Percentiles rank a stretch among this genome's conserved stretches.
These are phyloP conservation scores for Auricularia sp. DNA, from an alignment of 768 basidiomycete species.

Conservation along the genomic window DNA sequence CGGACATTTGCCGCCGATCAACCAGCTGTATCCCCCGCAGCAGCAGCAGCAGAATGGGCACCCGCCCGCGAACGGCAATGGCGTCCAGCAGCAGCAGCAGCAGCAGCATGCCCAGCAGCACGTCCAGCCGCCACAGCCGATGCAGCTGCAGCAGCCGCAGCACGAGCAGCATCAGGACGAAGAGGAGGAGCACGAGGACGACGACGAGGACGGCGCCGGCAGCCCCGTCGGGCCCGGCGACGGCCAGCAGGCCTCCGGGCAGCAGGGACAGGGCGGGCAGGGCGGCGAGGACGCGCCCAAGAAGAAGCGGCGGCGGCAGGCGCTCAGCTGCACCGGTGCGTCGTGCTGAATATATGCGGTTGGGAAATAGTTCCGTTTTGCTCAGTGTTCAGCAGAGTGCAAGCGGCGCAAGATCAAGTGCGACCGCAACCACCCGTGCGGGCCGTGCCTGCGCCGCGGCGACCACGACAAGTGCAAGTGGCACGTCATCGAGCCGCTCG, in stretches of 20 bases:
- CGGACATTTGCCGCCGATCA: too few relatives aligned
- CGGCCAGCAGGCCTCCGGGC: not conserved
- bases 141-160: not conserved
- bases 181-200: not conserved
- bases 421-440: constrained; percentile 76
- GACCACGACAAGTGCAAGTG: constrained; percentile 77
- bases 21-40: too few relatives aligned
- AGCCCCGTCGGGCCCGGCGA: not conserved
- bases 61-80: too few relatives aligned
- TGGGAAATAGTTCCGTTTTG: not conserved
- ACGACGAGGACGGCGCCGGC: not conserved
- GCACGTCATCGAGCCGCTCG: constrained; percentile 72
- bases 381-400: constrained; percentile 44
- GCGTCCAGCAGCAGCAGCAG: too few relatives aligned
- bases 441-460: constrained; percentile 68
- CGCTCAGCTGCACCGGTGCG: constrained; percentile 73
- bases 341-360: constrained; percentile 17
- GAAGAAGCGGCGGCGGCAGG: constrained; percentile 76
- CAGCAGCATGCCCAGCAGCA: too few relatives aligned
- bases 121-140: not conserved
- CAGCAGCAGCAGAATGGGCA: too few relatives aligned
- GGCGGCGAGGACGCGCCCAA: constrained; percentile 40
- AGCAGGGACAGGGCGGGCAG: not conserved
- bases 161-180: not conserved
- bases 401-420: constrained; percentile 84